Conservation (phyloP, 176 grass and related monocot genomes). For the Lolium perenne region DNA sequence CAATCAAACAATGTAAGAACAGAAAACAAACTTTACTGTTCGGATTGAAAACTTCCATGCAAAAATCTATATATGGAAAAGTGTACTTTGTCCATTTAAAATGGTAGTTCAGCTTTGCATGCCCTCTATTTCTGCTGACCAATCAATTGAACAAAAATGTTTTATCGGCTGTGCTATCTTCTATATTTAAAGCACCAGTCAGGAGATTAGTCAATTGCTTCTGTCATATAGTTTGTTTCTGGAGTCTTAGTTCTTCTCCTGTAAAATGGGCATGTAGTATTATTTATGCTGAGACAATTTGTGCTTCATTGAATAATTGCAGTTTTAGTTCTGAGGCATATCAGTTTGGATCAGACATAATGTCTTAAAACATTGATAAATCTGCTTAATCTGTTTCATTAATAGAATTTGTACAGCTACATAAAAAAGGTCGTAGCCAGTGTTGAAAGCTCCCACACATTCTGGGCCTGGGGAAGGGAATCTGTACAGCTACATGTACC, state of each 20-base stretch:
- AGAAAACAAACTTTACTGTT: background rate
- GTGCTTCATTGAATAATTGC: background rate
- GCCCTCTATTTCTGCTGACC: background rate
- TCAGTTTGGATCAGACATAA: background rate
- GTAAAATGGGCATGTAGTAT: background rate
- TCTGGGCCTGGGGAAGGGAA: too few relatives aligned
- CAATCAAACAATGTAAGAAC: background rate
- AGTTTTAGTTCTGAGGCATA: background rate
- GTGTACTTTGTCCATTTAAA: background rate
- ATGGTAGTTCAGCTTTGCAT: constrained; percentile 5
- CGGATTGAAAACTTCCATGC: background rate
- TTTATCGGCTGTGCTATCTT: background rate
- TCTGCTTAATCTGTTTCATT: constrained; percentile 5
- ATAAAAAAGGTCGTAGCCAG: too few relatives aligned
- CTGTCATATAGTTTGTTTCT: background rate
- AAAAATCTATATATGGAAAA: constrained; percentile 13
- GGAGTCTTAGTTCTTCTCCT: background rate
- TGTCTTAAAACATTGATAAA: constrained; percentile 22
- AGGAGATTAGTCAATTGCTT: background rate
- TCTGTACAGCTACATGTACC: background rate
- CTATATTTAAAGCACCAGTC: background rate
- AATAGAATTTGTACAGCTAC: background rate
- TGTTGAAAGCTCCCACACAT: too few relatives aligned
- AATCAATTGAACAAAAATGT: background rate
- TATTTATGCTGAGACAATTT: background rate